A percentile compares a stretch with the other conserved stretches of the same genome.
These are phyloP conservation scores for Nakazawaea sp. DNA, from an alignment of 805 yeast genomes.

Conservation along the genomic window DNA sequence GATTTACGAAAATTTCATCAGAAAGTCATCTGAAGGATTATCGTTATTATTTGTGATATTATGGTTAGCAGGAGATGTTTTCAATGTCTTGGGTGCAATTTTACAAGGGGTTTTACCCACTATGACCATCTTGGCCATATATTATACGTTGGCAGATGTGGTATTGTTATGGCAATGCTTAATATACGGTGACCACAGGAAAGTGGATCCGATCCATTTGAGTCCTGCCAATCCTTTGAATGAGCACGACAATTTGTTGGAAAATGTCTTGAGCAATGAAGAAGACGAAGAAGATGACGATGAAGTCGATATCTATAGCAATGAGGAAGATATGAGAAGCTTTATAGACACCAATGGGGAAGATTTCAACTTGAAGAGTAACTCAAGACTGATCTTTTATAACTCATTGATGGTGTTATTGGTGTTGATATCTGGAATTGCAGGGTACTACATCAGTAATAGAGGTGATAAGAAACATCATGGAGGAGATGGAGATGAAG, in stretches of 20 bases:
- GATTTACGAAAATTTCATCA: constrained; percentile 80
- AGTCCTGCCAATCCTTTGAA: constrained; percentile 85
- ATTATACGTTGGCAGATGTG: constrained; percentile 87
- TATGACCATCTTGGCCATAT: constrained; percentile 86
- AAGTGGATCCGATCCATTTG: constrained; percentile 68
- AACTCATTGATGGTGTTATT: constrained; percentile 48
- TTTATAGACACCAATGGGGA: constrained; percentile 26
- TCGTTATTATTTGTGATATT: constrained; percentile 79
- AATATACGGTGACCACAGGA: constrained; percentile 54
- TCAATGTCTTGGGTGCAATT: constrained; percentile 87
- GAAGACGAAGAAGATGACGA: constrained; percentile 19
- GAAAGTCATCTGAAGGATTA: constrained; percentile 86
- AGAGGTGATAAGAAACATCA: constrained; percentile 30
- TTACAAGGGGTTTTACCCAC: constrained; percentile 90
- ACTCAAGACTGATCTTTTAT: constrained; percentile 18
- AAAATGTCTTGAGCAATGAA: constrained; percentile 46
- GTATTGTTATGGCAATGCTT: constrained; percentile 80
- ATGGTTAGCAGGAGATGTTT: constrained; percentile 92
- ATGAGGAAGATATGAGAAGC: constrained; percentile 18
- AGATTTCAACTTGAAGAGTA: constrained; percentile 15
- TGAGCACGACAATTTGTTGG: constrained; percentile 55
- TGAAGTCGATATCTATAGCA: constrained; percentile 21
- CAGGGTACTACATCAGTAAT: constrained; percentile 81
- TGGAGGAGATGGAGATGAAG: constrained; percentile 21
- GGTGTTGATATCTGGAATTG: constrained; percentile 71